These are phyloP conservation scores for Metschnikowia vanudenii DNA, from an alignment of 805 yeast species.

Conservation along the genomic window DNA sequence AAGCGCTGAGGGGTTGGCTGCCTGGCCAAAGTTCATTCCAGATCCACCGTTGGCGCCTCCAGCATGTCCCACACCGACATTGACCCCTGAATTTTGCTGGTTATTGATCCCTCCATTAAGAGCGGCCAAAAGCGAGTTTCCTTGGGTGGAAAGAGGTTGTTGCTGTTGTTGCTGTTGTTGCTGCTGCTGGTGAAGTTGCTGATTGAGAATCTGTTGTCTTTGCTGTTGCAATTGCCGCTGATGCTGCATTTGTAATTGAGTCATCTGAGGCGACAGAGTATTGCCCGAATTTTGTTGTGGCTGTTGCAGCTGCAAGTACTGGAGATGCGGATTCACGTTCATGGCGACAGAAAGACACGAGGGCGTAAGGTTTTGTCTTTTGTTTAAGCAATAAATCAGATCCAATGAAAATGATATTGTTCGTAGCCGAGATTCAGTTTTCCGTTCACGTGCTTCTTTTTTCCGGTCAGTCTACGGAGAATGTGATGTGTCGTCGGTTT, in stretches of 20 bases:
- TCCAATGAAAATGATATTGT: too few species aligned
- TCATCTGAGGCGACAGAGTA: conserved; percentile 36
- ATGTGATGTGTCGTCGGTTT: too few species aligned
- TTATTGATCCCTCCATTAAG: conserved; percentile 27
- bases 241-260: conserved; percentile 33
- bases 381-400: background rate
- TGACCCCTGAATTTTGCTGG: too few species aligned
- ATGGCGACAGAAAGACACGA: too few species aligned
- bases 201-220: conserved; percentile 33
- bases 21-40: conserved; percentile 15
- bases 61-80: conserved; percentile 1
- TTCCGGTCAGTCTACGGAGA: too few species aligned
- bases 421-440: too few species aligned
- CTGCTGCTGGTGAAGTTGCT: conserved; percentile 32
- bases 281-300: conserved; percentile 23
- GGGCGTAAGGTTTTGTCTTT: background rate
- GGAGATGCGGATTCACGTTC: conserved; percentile 45
- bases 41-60: conserved; percentile 12
- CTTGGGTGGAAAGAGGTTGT: conserved; percentile 20
- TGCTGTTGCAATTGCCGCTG: conserved; percentile 30
- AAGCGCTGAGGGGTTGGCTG: conserved; percentile 28
- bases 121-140: conserved; percentile 38
- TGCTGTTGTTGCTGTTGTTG: conserved; percentile 30
- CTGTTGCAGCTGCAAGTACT: conserved; percentile 40
- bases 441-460: too few species aligned